Conservation (phyloP, 2,329 filamentous ascomycete species). For the Microdochium trichocladiopsis region DNA sequence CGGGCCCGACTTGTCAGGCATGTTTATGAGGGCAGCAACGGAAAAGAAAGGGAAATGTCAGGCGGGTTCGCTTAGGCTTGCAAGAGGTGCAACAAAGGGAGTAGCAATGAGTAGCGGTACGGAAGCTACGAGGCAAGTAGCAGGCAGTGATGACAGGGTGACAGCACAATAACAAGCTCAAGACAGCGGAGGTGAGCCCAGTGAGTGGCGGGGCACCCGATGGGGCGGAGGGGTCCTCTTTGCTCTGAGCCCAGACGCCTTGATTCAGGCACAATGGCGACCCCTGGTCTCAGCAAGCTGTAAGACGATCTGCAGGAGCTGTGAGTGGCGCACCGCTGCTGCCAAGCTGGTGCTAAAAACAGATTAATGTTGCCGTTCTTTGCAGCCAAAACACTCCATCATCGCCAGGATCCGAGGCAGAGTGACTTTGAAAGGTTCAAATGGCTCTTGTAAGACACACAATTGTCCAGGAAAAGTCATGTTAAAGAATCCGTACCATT, state of each 20-base stretch:
- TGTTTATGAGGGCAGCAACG: constrained; percentile 2
- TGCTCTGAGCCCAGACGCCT: not conserved
- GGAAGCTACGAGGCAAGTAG: not conserved
- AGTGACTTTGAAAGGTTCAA: too few species aligned
- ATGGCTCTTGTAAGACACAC: too few species aligned
- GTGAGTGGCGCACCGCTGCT: not conserved
- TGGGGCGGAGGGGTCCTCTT: not conserved
- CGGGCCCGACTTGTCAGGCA: constrained; percentile 16
- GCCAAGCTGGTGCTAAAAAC: not conserved
- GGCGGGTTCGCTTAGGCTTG: too few species aligned
- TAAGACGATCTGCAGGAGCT: not conserved
- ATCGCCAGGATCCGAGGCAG: too few species aligned
- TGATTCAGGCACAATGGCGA: not conserved
- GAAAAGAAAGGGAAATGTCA: too few species aligned
- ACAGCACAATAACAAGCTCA: not conserved
- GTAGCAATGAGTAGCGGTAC: too few species aligned
- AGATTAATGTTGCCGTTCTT: too few species aligned
- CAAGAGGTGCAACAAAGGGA: not conserved
- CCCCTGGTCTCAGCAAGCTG: not conserved
- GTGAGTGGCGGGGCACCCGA: not conserved
- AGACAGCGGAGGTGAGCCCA: not conserved
- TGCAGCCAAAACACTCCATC: too few species aligned
- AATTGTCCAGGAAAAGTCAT: too few species aligned
- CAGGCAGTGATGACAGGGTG: not conserved
- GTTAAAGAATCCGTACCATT: too few species aligned